Evolutionary conservation across 2,329 filamentous ascomycete genomes (phyloP), one percentile per base, ranked within the genome.

Genomic region (Diaporthe sp.): DNA sequence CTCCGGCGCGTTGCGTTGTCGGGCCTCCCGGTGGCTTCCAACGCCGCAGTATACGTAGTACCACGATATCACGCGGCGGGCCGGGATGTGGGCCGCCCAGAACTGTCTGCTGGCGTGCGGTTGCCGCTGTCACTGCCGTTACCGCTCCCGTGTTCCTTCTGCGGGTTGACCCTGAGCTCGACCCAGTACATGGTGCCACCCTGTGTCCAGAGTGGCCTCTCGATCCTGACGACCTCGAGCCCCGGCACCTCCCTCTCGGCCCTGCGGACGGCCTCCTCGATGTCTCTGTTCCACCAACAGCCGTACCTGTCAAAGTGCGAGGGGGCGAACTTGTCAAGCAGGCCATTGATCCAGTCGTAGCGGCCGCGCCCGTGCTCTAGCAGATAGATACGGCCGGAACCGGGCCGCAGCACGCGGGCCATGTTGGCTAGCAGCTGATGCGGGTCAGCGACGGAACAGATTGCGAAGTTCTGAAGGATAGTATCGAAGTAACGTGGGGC

Each of bases 271-370:
- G 92, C 84, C 44, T 79, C 82, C 78, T 88, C 87, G 74, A 93
- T 88, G 78, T 92, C 91, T 70, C 91, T 84, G 82, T 93, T 93
- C 90, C 90, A 92, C 91, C 91, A 92, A 82, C 91, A 93, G 3
- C 91, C 91, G 78, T 90, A 92, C 77, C 88, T 86, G 30, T 84
- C 83, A 73, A 91, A 92, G 78, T 92, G 91, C 30, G 83, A 82
- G 22, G 82, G 81, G 0, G 91, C 91, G 73, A 87, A 86, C 76
- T 82, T 84, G 81, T 93, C 91, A 42, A 93, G 81, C 25, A 89
- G 77, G 13, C 83, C 81, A 79, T 93, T 92, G 44, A 92, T 82
- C 70, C 89, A 83, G 8, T 85, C 84, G 81, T 85, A 91, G 78
- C 82, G 85, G 22, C 89, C 89, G 75, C 89, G 87, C 32, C 91